Evolutionary conservation across 2,329 filamentous ascomycete species (phyloP).

Genomic region (Leptographium procerum): DNA sequence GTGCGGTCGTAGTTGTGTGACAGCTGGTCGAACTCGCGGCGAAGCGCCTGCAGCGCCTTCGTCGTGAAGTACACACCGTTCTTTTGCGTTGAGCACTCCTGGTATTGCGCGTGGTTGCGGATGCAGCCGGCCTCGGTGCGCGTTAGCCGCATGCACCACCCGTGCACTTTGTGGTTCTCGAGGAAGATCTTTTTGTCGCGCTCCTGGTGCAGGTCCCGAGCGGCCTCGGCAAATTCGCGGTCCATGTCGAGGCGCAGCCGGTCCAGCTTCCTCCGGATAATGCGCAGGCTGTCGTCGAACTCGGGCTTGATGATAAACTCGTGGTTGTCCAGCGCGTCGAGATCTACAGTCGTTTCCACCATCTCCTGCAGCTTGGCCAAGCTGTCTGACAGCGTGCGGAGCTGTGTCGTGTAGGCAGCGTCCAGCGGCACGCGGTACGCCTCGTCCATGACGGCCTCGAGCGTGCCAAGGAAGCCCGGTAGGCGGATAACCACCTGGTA

Average conservation of each 20-base stretch:
- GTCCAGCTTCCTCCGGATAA: slow-evolving; percentile 87
- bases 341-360: slow-evolving; percentile 95
- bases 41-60: slow-evolving; percentile 62
- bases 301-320: slow-evolving; percentile 99
- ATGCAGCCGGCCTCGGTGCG: slow-evolving; percentile 86
- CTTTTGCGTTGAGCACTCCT: slow-evolving; percentile 96
- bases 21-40: slow-evolving; percentile 86
- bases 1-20: slow-evolving; percentile 92
- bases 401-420: slow-evolving; percentile 72
- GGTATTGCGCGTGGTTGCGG: slow-evolving; percentile 78
- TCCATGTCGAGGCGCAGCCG: slow-evolving; percentile 74
- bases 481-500: slow-evolving; percentile 92
- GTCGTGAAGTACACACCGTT: slow-evolving; percentile 99
- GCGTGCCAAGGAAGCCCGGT: slow-evolving; percentile 76
- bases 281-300: slow-evolving; percentile 78
- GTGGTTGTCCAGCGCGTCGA: slow-evolving; percentile 89
- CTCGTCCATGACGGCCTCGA: slow-evolving; percentile 94
- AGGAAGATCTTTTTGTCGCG: slow-evolving; percentile 98
- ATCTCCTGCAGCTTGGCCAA: slow-evolving; percentile 87
- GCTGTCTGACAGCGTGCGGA: slow-evolving; percentile 64
- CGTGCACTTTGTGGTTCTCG: slow-evolving; percentile 90
- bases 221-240: slow-evolving; percentile 64
- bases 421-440: slow-evolving; percentile 81
- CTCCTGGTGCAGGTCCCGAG: slow-evolving; percentile 76
- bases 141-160: slow-evolving; percentile 92